Evolutionary conservation across 2,329 filamentous ascomycete genomes (phyloP).

Genomic region (Elsinoe fawcettii): DNA sequence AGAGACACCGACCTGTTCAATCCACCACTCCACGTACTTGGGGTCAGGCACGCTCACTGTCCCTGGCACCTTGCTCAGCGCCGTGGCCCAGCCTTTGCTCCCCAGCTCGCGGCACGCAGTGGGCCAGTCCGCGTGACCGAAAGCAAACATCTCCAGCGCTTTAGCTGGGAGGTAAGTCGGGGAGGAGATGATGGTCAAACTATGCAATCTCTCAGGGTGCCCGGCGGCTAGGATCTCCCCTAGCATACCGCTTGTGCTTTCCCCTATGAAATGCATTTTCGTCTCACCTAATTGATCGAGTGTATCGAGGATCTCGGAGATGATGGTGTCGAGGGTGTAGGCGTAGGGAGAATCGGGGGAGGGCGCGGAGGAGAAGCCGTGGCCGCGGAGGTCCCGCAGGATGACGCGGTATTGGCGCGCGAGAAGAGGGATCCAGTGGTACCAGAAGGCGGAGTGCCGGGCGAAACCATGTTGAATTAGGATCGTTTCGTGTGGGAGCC

Average conservation of each 20-base stretch:
- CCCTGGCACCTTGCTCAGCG: slow-evolving; percentile 25
- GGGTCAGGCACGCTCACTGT: slow-evolving; percentile 27
- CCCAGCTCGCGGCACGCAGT: slow-evolving; percentile 28
- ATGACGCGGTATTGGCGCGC: slow-evolving; percentile 28
- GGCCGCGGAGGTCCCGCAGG: slow-evolving; percentile 30
- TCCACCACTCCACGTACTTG: slow-evolving; percentile 29
- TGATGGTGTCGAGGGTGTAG: slow-evolving; percentile 25
- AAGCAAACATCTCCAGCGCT: slow-evolving; percentile 28
- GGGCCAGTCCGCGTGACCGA: slow-evolving; percentile 25
- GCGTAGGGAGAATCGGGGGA: slow-evolving; percentile 17
- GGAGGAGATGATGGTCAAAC: slow-evolving; percentile 28
- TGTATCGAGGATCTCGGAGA: slow-evolving; percentile 30
- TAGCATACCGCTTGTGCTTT: slow-evolving; percentile 30
- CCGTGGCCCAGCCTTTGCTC: slow-evolving; percentile 29
- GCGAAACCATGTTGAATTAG: slow-evolving; percentile 34
- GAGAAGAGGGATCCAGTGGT: slow-evolving; percentile 32
- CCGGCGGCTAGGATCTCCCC: slow-evolving; percentile 30
- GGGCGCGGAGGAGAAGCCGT: slow-evolving; percentile 28
- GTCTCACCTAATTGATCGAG: slow-evolving; percentile 28
- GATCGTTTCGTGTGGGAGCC: slow-evolving; percentile 29
- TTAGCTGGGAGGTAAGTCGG: slow-evolving; percentile 26
- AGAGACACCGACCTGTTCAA: slow-evolving; percentile 25
- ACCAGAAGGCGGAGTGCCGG: slow-evolving; percentile 30
- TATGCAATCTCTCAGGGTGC: slow-evolving; percentile 26
- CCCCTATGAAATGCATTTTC: slow-evolving; percentile 31